Percentiles rank a stretch among this genome's conserved stretches.
phyloP scores from a whole-genome alignment of 768 basidiomycete species.

The Termitomyces sp. region DNA sequence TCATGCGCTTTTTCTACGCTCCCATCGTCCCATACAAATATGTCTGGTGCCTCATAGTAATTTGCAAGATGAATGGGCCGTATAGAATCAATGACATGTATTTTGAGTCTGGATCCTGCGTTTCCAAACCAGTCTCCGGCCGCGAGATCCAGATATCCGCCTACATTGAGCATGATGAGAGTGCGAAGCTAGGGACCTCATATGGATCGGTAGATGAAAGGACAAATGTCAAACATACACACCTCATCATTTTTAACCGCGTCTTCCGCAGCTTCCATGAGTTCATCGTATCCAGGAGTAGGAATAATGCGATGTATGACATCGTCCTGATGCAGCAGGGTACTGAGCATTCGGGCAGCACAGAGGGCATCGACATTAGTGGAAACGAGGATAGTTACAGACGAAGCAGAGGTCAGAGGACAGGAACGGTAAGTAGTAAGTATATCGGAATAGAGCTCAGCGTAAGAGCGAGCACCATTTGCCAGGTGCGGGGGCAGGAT shows the following conservation, averaged over 20 bases:
- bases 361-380: constrained; percentile 92
- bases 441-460: constrained; percentile 67
- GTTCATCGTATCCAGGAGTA: constrained; percentile 76
- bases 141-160: constrained; percentile 80
- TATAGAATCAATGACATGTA: constrained; percentile 94
- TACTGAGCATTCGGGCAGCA: constrained; percentile 84
- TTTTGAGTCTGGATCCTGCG: constrained; percentile 52
- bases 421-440: constrained; percentile 68
- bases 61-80: constrained; percentile 87
- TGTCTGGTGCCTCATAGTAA: constrained; percentile 69
- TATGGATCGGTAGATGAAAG: neutral
- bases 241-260: constrained; percentile 68
- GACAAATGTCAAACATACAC: constrained; percentile 10
- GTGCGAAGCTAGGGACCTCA: constrained; percentile 64
- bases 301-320: constrained; percentile 88
- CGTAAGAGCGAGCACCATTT: constrained; percentile 58
- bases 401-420: constrained; percentile 73
- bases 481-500: constrained; percentile 69
- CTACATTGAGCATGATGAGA: constrained; percentile 89
- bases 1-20: constrained; percentile 64
- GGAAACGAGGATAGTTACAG: constrained; percentile 80
- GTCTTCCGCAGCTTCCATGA: constrained; percentile 62
- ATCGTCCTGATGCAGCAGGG: constrained; percentile 90
- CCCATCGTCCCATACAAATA: constrained; percentile 90
- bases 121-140: constrained; percentile 73